Percentiles rank a stretch among this genome's conserved stretches.
These are phyloP conservation scores for Cyberlindnera maclurae DNA, from an alignment of 805 yeast genomes.

Conservation along the genomic window DNA sequence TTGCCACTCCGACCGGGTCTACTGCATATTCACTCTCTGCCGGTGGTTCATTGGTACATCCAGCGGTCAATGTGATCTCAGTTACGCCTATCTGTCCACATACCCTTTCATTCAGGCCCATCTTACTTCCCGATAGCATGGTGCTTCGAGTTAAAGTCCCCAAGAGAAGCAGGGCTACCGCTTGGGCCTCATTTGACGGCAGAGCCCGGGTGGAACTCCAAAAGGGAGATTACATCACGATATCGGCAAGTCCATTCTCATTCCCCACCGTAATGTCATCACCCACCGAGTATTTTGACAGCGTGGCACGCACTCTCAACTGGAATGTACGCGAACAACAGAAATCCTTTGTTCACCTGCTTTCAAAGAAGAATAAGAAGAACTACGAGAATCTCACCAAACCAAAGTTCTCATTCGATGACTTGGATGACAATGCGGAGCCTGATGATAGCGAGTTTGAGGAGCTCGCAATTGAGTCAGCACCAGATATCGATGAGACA, in stretches of 20 bases:
- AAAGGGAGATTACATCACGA: slow-evolving; percentile 79
- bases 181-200: slow-evolving; percentile 97
- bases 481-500: slow-evolving; percentile 24
- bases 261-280: slow-evolving; percentile 86
- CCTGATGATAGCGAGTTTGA: slow-evolving; percentile 16
- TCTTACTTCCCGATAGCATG: slow-evolving; percentile 91
- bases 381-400: slow-evolving; percentile 28
- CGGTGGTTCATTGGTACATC: slow-evolving; percentile 92
- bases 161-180: slow-evolving; percentile 72
- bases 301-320: slow-evolving; percentile 77
- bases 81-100: slow-evolving; percentile 97
- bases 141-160: slow-evolving; percentile 78
- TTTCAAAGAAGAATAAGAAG: slow-evolving; percentile 49
- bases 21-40: slow-evolving; percentile 95
- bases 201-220: slow-evolving; percentile 73
- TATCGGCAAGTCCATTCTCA: slow-evolving; percentile 83
- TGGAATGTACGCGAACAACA: slow-evolving; percentile 93
- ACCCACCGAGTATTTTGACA: slow-evolving; percentile 71
- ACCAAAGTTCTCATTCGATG: slow-evolving; percentile 21
- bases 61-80: slow-evolving; percentile 85
- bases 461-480: slow-evolving; percentile 19
- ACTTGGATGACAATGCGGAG: slow-evolving; percentile 17
- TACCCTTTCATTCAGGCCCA: slow-evolving; percentile 87
- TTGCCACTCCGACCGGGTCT: slow-evolving; percentile 94
- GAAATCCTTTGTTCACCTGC: slow-evolving; percentile 62